These are phyloP conservation scores for Mycena epipterygia DNA, from an alignment of 768 basidiomycete genomes.

Conservation along the genomic window DNA sequence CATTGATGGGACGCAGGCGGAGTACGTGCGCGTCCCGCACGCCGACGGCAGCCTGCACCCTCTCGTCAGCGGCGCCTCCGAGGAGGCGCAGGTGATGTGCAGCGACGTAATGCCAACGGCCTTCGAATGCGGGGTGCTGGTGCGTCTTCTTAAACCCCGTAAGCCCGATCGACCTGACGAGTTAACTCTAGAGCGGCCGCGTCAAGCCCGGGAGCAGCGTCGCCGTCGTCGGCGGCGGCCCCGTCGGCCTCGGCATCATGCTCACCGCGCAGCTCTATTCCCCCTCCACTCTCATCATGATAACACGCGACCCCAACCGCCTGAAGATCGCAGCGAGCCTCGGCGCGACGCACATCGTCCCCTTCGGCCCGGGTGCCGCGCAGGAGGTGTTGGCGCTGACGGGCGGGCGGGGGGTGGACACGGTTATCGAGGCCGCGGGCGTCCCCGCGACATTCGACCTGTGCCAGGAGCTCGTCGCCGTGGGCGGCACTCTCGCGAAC, in stretches of 20 bases:
- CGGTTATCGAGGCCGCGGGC: slow-evolving; percentile 41
- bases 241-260: slow-evolving; percentile 37
- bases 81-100: slow-evolving; percentile 36
- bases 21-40: slow-evolving; percentile 41
- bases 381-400: slow-evolving; percentile 39
- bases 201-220: slow-evolving; percentile 39
- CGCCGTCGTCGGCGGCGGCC: slow-evolving; percentile 40
- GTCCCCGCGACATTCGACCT: slow-evolving; percentile 40
- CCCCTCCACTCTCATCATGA: slow-evolving; percentile 36
- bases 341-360: slow-evolving; percentile 39
- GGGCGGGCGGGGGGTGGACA: slow-evolving; percentile 38
- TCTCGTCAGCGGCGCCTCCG: slow-evolving; percentile 27
- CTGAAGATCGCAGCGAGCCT: slow-evolving; percentile 27
- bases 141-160: not conserved
- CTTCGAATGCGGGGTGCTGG: slow-evolving; percentile 40
- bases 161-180: not conserved
- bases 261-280: slow-evolving; percentile 40
- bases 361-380: slow-evolving; percentile 30
- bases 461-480: slow-evolving; percentile 40
- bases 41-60: slow-evolving; percentile 37
- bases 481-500: slow-evolving; percentile 42
- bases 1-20: slow-evolving; percentile 42
- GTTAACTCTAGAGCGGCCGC: slow-evolving; percentile 35
- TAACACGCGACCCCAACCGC: slow-evolving; percentile 36
- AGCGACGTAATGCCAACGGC: slow-evolving; percentile 41